Percentiles rank a stretch among this genome's conserved stretches.
Conservation (phyloP, 2,329 filamentous ascomycete species). For the Periconia sp. region DNA sequence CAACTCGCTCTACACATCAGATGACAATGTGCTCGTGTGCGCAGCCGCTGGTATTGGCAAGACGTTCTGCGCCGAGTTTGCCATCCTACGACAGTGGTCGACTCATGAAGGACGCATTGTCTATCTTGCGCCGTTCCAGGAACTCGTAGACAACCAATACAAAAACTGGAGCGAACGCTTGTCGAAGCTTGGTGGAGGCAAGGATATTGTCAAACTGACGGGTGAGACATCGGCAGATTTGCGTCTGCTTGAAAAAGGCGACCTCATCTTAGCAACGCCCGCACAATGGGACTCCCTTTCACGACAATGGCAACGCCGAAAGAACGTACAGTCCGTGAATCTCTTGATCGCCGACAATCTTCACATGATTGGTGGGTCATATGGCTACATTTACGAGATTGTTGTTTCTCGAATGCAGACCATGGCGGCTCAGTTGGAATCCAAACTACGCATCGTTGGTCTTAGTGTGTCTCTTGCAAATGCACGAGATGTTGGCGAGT, state of each 20-base stretch:
- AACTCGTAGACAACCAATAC: conserved; percentile 79
- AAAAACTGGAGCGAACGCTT: conserved; percentile 86
- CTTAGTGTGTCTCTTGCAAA: conserved; percentile 91
- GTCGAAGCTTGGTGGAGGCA: conserved; percentile 72
- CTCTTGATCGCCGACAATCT: conserved; percentile 95
- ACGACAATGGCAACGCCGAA: conserved; percentile 92
- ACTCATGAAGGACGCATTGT: conserved; percentile 76
- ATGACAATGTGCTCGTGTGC: conserved; percentile 92
- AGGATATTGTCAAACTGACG: conserved; percentile 88
- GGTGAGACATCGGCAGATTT: conserved; percentile 91
- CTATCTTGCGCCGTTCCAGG: conserved; percentile 93
- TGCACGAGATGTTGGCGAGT: conserved; percentile 91
- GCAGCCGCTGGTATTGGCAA: conserved; percentile 95
- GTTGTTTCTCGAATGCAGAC: conserved; percentile 98
- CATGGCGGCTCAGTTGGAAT: conserved; percentile 84
- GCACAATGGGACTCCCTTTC: conserved; percentile 95
- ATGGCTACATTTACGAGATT: conserved; percentile 91
- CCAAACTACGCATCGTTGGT: conserved; percentile 82
- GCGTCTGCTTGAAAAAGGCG: conserved; percentile 81
- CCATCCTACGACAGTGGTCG: conserved; percentile 85
- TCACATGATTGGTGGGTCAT: conserved; percentile 84
- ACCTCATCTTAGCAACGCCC: conserved; percentile 90
- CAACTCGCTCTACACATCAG: conserved; percentile 85
- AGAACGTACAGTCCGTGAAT: conserved; percentile 88
- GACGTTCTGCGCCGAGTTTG: conserved; percentile 94